Evolutionary conservation across 805 yeast species (phyloP), one percentile per base, ranked within the genome.

Genomic region (Sugiyamaella marilandica): DNA sequence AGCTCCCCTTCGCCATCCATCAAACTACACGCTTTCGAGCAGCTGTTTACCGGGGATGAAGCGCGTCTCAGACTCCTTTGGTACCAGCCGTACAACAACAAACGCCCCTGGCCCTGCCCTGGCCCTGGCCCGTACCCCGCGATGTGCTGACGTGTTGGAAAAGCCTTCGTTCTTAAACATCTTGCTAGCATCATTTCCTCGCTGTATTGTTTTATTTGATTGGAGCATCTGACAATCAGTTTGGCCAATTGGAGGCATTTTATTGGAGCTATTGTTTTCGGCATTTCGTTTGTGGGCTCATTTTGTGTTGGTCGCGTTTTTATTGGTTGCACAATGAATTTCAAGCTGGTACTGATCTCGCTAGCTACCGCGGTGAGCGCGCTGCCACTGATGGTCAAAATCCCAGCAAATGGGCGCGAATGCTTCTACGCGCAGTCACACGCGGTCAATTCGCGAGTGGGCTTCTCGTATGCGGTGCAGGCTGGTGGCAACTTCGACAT

Each of bases 391-490:
- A 87, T 94, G 0, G 83, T 87, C 62, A 75, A 76, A 21, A 74
- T 88, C 55, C 83, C 83, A n/a, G 88, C 96, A 11, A 84, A 83
- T 61, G 94, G 84, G 53, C 74, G 75, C 54, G 71, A 82, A 47
- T 88, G 96, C 66, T 87, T 75, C 70, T 87, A 84, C 69, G 77
- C 84, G 32, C 79, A 83, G 66, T 85, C 89, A 52, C 77, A 78
- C 49, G 72, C 77, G 55, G 79, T 80, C 4, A 74, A 77, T 60
- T 72, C 85, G 46, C 80, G 77, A 55, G 75, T 89, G 52, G 84
- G 85, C 37, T 88, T 82, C 67, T 84, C 86, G 66, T 88, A 87
- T 74, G 88, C 95, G 13, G 96, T 89, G 59, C 85, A 85, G 70
- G 72, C 84, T 33, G 94, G 91, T 52, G 89, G 94, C 16, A 72